phyloP scores from a whole-genome alignment of 2,329 filamentous ascomycete species.

The Didymella glomerata region DNA sequence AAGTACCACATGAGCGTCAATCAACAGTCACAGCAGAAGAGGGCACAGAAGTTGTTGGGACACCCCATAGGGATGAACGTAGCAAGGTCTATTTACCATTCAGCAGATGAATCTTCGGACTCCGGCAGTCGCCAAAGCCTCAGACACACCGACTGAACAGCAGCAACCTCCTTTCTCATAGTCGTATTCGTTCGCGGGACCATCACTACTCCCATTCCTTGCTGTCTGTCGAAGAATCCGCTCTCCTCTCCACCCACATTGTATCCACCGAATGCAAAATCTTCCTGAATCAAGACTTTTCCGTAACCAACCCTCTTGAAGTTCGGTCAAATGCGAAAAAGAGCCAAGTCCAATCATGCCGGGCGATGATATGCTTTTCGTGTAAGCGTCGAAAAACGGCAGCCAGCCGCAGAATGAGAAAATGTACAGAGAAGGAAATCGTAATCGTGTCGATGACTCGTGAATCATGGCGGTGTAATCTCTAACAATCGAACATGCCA shows the following conservation, averaged over 20 bases:
- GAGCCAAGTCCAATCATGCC: conserved; percentile 49
- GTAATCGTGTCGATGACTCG: conserved; percentile 47
- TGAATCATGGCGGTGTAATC: conserved; percentile 39
- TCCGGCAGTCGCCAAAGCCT: conserved; percentile 14
- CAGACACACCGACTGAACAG: conserved; percentile 26
- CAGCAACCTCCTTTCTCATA: conserved; percentile 36
- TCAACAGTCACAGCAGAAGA: conserved; percentile 1
- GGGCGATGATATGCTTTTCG: conserved; percentile 51
- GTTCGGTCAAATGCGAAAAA: conserved; percentile 45
- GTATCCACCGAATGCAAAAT: conserved; percentile 47
- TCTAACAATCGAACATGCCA: conserved; percentile 40
- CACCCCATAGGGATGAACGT: conserved; percentile 32
- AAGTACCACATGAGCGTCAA: too few relatives aligned
- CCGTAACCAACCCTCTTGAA: conserved; percentile 47
- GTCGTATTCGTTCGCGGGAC: conserved; percentile 37
- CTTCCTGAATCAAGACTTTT: conserved; percentile 48
- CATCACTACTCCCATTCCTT: conserved; percentile 44
- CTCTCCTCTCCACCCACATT: conserved; percentile 45
- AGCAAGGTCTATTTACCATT: conserved; percentile 31
- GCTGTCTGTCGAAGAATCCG: conserved; percentile 44
- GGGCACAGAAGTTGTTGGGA: conserved; percentile 23
- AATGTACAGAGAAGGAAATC: conserved; percentile 52
- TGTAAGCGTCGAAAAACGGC: conserved; percentile 50
- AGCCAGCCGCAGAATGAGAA: conserved; percentile 51
- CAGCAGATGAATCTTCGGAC: conserved; percentile 23